Percentiles rank a stretch among this genome's conserved stretches.
Conservation (phyloP, 192 early-diverging fungal species). For the Cetraspora pellucida region DNA sequence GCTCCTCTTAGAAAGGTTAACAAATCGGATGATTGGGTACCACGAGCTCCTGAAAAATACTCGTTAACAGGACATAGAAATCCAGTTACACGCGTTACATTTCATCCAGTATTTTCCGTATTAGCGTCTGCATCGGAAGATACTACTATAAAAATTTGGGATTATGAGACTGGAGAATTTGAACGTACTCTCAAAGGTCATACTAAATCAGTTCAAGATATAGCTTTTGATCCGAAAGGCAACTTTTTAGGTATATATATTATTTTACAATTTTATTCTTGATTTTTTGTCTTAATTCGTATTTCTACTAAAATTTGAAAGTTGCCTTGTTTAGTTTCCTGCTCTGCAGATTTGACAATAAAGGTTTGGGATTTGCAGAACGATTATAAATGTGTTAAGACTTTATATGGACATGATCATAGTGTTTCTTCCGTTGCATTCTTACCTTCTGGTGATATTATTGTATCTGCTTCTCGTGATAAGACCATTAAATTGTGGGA, state of each 20-base stretch:
- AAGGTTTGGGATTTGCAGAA: constrained; percentile 90
- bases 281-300: not conserved
- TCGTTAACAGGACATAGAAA: constrained; percentile 76
- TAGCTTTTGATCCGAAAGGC: constrained; percentile 85
- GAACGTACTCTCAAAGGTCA: constrained; percentile 94
- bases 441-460: constrained; percentile 73
- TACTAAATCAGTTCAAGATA: constrained; percentile 91
- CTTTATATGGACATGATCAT: constrained; percentile 92
- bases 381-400: constrained; percentile 79
- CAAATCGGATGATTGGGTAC: constrained; percentile 75
- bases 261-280: not conserved
- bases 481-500: constrained; percentile 94
- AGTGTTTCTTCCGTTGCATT: constrained; percentile 81
- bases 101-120: constrained; percentile 84
- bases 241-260: constrained; percentile 68
- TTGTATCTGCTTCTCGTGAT: constrained; percentile 90
- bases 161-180: constrained; percentile 90
- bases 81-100: constrained; percentile 79
- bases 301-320: not conserved
- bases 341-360: constrained; percentile 89
- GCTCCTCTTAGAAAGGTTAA: constrained; percentile 59
- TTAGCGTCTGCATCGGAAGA: constrained; percentile 92
- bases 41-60: constrained; percentile 76
- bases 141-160: constrained; percentile 90
- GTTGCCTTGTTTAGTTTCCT: constrained; percentile 64